These are phyloP conservation scores for Castanea sativa DNA, from an alignment of 306 rosid genomes.

Conservation along the genomic window DNA sequence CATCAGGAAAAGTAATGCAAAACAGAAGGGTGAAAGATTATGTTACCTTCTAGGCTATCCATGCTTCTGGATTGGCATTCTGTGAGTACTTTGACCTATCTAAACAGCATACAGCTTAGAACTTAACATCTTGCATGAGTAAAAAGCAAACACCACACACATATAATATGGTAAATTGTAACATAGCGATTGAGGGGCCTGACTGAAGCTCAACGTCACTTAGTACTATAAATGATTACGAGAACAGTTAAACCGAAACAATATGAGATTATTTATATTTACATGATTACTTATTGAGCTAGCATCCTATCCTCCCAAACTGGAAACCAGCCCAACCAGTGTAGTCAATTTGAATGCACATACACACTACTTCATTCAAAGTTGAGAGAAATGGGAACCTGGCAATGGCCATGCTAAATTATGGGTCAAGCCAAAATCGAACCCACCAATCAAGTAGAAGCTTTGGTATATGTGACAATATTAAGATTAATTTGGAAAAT, in stretches of 20 bases:
- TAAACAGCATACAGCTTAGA: conserved; percentile 28
- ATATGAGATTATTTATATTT: neutral
- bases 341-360: neutral
- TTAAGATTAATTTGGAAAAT: neutral
- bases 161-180: neutral
- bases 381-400: neutral
- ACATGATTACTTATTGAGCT: neutral
- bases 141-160: neutral
- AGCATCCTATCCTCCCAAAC: neutral
- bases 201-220: neutral
- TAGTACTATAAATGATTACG: neutral
- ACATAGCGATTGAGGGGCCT: neutral
- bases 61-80: conserved; percentile 64
- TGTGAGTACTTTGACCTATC: conserved; percentile 80
- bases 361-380: neutral
- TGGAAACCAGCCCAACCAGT: neutral
- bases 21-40: neutral
- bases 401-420: neutral
- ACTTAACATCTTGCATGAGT: conserved; percentile 10
- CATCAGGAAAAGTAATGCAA: neutral
- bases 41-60: conserved; percentile 59
- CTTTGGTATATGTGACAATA: neutral
- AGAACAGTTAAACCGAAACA: neutral
- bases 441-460: neutral
- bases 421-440: neutral